Conservation (phyloP, 352 stramenopile genomes). For the Phytophthora megakarya region DNA sequence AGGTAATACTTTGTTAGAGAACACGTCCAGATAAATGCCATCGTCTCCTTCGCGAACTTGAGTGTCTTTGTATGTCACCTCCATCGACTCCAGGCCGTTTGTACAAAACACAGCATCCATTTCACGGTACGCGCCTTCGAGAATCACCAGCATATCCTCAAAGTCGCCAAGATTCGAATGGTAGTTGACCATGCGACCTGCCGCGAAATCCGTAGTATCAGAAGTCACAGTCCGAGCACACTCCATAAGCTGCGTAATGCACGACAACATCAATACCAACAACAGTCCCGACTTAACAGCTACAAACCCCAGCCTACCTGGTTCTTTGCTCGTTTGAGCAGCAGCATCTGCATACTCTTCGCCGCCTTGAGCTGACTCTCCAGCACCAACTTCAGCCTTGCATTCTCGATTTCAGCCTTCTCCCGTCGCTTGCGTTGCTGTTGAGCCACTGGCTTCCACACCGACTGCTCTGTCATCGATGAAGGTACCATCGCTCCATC, state of each 20-base stretch:
- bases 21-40: slow-evolving; percentile 44
- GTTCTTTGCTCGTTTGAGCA: slow-evolving; percentile 43
- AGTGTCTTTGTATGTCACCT: slow-evolving; percentile 38
- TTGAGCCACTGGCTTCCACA: slow-evolving; percentile 35
- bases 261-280: slow-evolving; percentile 1
- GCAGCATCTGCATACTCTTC: slow-evolving; percentile 43
- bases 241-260: slow-evolving; percentile 31
- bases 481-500: slow-evolving; percentile 11
- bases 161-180: slow-evolving; percentile 32
- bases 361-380: slow-evolving; percentile 48
- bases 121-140: slow-evolving; percentile 39
- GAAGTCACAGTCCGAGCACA: slow-evolving; percentile 27
- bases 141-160: slow-evolving; percentile 35
- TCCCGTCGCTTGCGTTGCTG: slow-evolving; percentile 37
- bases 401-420: slow-evolving; percentile 47
- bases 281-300: neutral
- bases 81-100: slow-evolving; percentile 41
- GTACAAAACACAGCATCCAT: slow-evolving; percentile 42
- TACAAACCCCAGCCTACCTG: slow-evolving; percentile 26
- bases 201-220: slow-evolving; percentile 29
- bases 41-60: slow-evolving; percentile 37
- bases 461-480: slow-evolving; percentile 26
- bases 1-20: slow-evolving; percentile 48
- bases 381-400: slow-evolving; percentile 44
- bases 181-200: slow-evolving; percentile 33